A percentile compares a stretch with the other conserved stretches of the same genome.
Conservation (phyloP, 352 stramenopile species). For the Saprolegnia diclina region DNA sequence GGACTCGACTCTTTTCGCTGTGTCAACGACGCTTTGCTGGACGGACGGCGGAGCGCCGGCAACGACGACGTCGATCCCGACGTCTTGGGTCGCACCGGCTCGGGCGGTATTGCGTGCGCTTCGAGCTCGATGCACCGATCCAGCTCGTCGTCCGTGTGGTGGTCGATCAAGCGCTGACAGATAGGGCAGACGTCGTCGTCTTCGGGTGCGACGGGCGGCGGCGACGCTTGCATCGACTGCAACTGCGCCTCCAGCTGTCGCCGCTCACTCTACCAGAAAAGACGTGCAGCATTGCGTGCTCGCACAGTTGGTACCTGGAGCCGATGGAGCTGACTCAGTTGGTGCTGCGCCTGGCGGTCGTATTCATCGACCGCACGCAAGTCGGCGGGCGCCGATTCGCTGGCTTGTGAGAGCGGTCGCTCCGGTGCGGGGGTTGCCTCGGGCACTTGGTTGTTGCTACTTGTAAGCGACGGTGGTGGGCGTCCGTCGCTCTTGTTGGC, state of each 20-base stretch:
- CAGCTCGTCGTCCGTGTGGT: constrained; percentile 50
- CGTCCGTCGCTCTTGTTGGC: constrained; percentile 50
- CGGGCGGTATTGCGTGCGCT: constrained; percentile 29
- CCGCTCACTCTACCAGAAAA: constrained; percentile 30
- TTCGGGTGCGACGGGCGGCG: not conserved
- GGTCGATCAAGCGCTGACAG: constrained; percentile 46
- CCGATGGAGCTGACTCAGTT: constrained; percentile 12
- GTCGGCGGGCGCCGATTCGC: not conserved
- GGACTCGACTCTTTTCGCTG: constrained; percentile 10
- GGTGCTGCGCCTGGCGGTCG: constrained; percentile 11
- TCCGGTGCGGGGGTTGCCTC: not conserved
- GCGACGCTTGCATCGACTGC: constrained; percentile 8
- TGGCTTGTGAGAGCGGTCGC: not conserved
- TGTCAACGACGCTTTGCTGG: not conserved
- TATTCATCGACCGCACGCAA: not conserved
- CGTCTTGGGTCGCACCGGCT: constrained; percentile 19
- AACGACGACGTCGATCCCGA: constrained; percentile 26
- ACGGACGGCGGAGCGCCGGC: constrained; percentile 2
- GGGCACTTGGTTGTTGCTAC: constrained; percentile 1
- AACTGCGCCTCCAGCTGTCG: constrained; percentile 45
- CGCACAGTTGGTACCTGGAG: constrained; percentile 13
- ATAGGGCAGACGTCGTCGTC: constrained; percentile 50
- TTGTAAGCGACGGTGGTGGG: constrained; percentile 13
- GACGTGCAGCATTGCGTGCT: not conserved
- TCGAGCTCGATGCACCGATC: constrained; percentile 59